Evolutionary conservation across 768 basidiomycete genomes (phyloP).

Genomic region (Boletus huronensis): DNA sequence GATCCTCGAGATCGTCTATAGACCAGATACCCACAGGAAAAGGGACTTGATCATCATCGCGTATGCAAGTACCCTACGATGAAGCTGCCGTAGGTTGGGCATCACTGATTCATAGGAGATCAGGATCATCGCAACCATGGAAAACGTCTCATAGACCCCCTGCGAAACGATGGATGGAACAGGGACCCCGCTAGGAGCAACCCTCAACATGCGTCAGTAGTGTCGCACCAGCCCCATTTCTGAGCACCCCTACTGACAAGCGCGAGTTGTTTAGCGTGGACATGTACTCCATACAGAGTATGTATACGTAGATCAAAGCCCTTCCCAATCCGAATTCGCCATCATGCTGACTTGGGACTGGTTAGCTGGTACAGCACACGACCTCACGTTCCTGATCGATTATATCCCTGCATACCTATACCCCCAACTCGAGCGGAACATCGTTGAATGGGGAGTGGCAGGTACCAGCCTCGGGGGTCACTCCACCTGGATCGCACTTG

Average conservation of each 20-base stretch:
- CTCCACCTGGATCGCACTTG: constrained; percentile 69
- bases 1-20: constrained; percentile 24
- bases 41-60: constrained; percentile 28
- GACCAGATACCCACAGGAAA: constrained; percentile 8
- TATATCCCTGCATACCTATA: constrained; percentile 73
- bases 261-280: constrained; percentile 17
- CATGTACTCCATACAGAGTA: constrained; percentile 34
- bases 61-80: constrained; percentile 20
- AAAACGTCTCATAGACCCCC: constrained; percentile 22
- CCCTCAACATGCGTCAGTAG: constrained; percentile 29
- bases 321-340: background rate
- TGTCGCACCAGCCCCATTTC: background rate
- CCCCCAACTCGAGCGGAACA: constrained; percentile 55
- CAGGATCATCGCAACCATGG: constrained; percentile 35
- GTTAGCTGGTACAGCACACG: constrained; percentile 59
- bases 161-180: constrained; percentile 26
- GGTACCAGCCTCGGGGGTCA: constrained; percentile 87
- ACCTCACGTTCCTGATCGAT: constrained; percentile 80
- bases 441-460: constrained; percentile 66
- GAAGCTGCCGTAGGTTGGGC: background rate
- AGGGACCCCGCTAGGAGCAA: constrained; percentile 22
- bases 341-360: constrained; percentile 1
- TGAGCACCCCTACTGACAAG: constrained; percentile 1
- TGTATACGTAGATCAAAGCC: background rate
- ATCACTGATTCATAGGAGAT: background rate